A percentile compares a stretch with the other conserved stretches of the same genome.
Conservation (phyloP, 495 filamentous ascomycete genomes). For the Tuber borchii region DNA sequence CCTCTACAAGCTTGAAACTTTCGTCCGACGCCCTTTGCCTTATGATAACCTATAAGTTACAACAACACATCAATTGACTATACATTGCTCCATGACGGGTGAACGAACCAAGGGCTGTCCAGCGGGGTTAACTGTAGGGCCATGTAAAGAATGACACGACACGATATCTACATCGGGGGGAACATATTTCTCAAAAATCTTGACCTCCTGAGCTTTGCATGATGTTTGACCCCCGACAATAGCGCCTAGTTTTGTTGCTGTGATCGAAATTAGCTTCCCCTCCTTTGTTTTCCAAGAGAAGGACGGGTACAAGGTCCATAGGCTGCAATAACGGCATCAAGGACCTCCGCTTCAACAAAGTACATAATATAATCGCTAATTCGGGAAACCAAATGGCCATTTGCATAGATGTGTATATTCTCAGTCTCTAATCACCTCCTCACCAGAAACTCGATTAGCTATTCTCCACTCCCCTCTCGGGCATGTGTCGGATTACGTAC, state of each 20-base stretch:
- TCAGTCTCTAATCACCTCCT: constrained; percentile 44
- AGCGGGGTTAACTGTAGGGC: constrained; percentile 76
- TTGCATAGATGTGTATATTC: constrained; percentile 71
- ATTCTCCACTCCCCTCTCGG: constrained; percentile 14
- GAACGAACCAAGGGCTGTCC: constrained; percentile 72
- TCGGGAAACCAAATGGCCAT: constrained; percentile 92
- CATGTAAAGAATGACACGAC: constrained; percentile 94
- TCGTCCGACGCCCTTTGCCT: constrained; percentile 77
- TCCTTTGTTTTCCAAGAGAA: background rate
- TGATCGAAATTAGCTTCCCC: constrained; percentile 8
- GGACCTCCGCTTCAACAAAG: constrained; percentile 87
- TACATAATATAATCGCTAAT: constrained; percentile 96
- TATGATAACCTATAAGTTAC: constrained; percentile 61
- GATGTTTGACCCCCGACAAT: constrained; percentile 97
- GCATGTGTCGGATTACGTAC: constrained; percentile 45
- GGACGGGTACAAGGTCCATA: constrained; percentile 79
- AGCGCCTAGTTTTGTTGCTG: constrained; percentile 86
- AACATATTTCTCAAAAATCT: constrained; percentile 82
- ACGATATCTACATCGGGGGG: constrained; percentile 86
- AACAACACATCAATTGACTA: background rate
- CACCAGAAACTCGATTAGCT: constrained; percentile 32
- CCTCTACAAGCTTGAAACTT: constrained; percentile 69
- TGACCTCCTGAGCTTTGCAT: constrained; percentile 94
- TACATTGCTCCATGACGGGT: constrained; percentile 1
- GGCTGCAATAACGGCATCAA: constrained; percentile 72